These are phyloP conservation scores for Coemansia sp. DNA, from an alignment of 192 early-diverging fungal species.

Conservation along the genomic window DNA sequence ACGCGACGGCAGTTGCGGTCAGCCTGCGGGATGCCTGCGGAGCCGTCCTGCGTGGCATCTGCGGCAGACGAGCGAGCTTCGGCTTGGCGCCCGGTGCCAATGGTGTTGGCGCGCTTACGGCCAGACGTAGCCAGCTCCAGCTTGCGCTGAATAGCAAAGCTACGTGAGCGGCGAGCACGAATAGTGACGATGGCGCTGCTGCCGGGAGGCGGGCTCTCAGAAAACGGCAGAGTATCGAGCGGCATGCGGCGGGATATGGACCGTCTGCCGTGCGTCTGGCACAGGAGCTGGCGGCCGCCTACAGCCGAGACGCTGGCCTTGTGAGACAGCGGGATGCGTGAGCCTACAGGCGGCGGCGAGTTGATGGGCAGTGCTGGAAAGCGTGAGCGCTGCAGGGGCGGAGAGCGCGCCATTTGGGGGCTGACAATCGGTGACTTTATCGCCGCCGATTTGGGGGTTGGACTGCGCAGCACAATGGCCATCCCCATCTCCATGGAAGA, in stretches of 20 bases:
- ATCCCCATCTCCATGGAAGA: conserved; percentile 33
- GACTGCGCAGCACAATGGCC: conserved; percentile 49
- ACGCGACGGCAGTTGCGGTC: conserved; percentile 30
- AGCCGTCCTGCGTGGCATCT: neutral
- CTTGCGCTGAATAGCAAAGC: conserved; percentile 38
- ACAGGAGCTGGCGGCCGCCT: conserved; percentile 17
- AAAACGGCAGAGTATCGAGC: neutral
- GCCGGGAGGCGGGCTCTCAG: neutral
- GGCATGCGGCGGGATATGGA: neutral
- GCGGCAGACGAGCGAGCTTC: conserved; percentile 1
- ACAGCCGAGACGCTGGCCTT: conserved; percentile 49
- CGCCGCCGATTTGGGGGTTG: conserved; percentile 24
- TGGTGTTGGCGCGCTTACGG: conserved; percentile 44
- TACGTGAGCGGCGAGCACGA: conserved; percentile 38
- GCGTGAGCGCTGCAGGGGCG: neutral
- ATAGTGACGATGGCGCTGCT: conserved; percentile 27
- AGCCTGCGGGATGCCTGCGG: conserved; percentile 14
- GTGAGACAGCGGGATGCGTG: conserved; percentile 28
- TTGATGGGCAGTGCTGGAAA: conserved; percentile 13
- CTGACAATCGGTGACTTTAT: conserved; percentile 18
- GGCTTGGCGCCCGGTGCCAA: conserved; percentile 34
- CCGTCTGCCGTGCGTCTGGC: neutral
- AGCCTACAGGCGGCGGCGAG: conserved; percentile 4
- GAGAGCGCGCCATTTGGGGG: neutral
- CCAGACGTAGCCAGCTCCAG: conserved; percentile 27